phyloP scores from a whole-genome alignment of 352 stramenopile species.

The Pythium guiyangense region DNA sequence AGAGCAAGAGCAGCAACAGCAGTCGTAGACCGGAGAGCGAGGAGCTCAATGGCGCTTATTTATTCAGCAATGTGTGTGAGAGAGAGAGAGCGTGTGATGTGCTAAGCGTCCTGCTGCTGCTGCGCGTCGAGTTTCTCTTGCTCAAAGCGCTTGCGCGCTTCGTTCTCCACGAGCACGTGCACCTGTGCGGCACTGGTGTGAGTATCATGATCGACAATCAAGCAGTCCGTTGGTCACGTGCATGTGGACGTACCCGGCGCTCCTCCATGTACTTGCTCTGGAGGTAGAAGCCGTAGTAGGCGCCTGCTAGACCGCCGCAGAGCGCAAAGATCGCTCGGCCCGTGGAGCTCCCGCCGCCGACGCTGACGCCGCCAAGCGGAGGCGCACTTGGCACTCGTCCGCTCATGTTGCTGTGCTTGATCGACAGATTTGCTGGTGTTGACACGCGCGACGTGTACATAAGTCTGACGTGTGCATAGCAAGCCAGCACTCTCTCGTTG shows the following conservation, averaged over 20 bases:
- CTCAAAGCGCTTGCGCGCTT: conserved; percentile 59
- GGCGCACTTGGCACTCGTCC: conserved; percentile 3
- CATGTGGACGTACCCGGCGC: conserved; percentile 31
- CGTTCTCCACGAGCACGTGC: conserved; percentile 44
- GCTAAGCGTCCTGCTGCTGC: conserved; percentile 3
- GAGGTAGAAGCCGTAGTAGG: conserved; percentile 80
- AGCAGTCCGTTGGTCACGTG: neutral
- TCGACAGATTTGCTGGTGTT: neutral
- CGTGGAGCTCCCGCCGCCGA: conserved; percentile 65
- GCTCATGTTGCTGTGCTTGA: conserved; percentile 4
- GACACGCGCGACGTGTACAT: neutral
- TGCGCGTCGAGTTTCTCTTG: conserved; percentile 25
- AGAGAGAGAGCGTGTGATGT: too few species aligned
- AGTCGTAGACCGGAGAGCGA: neutral
- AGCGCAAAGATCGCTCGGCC: conserved; percentile 64
- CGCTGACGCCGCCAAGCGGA: conserved; percentile 42
- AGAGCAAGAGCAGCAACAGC: neutral
- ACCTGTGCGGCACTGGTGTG: conserved; percentile 25
- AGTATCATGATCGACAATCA: neutral
- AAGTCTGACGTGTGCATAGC: too few species aligned
- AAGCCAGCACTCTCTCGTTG: too few species aligned
- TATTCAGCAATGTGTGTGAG: too few species aligned
- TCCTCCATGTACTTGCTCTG: conserved; percentile 85
- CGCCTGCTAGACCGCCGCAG: conserved; percentile 57
- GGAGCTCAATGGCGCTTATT: neutral